These are phyloP conservation scores for Pelargonium australe DNA, from an alignment of 441 rosid genomes.

Conservation along the genomic window DNA sequence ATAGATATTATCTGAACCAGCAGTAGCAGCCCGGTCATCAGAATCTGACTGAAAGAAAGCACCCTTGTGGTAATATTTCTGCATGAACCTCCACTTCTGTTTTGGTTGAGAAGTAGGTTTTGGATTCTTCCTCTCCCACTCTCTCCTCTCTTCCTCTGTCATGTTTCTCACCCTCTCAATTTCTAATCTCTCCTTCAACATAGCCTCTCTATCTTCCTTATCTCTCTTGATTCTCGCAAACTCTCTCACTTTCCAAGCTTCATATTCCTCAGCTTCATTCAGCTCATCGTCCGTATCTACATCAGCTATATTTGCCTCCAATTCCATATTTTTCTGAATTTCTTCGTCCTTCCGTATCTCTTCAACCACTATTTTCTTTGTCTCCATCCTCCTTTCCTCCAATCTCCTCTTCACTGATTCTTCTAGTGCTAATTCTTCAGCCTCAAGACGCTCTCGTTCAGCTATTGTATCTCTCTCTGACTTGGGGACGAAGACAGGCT, in stretches of 20 bases:
- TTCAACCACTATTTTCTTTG: constrained; percentile 73
- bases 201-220: constrained; percentile 65
- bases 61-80: constrained; percentile 85
- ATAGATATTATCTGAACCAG: constrained; percentile 41
- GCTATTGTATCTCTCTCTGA: constrained; percentile 78
- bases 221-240: constrained; percentile 79
- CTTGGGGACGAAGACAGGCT: constrained; percentile 76
- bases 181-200: constrained; percentile 80
- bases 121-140: constrained; percentile 88
- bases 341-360: constrained; percentile 70
- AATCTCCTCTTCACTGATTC: constrained; percentile 61
- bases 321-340: constrained; percentile 61
- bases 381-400: constrained; percentile 64
- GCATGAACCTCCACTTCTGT: constrained; percentile 92
- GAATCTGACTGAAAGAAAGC: constrained; percentile 71
- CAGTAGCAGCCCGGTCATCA: constrained; percentile 55
- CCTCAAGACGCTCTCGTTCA: constrained; percentile 73
- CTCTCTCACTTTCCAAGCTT: constrained; percentile 87
- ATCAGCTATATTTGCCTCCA: constrained; percentile 65
- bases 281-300: constrained; percentile 87
- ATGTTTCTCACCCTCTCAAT: constrained; percentile 80
- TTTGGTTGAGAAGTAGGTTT: constrained; percentile 46
- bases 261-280: constrained; percentile 86
- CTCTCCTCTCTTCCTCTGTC: constrained; percentile 94
- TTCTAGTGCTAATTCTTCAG: constrained; percentile 65